Base-by-base conservation (phyloP, 352 stramenopile species). In the Phytopythium mirpurense region DNA sequence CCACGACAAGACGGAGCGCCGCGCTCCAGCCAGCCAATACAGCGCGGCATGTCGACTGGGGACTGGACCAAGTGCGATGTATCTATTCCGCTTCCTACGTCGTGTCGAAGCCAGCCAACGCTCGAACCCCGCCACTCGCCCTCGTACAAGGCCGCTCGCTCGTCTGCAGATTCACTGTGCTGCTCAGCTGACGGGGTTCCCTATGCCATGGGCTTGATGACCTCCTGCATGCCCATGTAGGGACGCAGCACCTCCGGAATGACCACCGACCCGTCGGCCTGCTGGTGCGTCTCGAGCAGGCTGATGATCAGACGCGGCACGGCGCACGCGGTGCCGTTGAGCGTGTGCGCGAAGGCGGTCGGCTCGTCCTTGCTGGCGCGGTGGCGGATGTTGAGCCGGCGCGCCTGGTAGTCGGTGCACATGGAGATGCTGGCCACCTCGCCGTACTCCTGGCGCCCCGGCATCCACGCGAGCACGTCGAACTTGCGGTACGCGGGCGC, bases 341-440 rank as follows among this genome's bases (percentile, higher is more conserved):
- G 67, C 15, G 86, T 96, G 70, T 95, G 86, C 44, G 91, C 84
- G 51, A 95, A 96, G 47, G 78, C 67, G 15, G 76, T 83, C 37
- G 46, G 51, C 35, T 88, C 64, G 18, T 83, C 74, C 46, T 86
- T 81, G 32, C 51, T 54, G 19, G 79, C 60, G 51, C 84, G 86
- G 65, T 95, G 86, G 49, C 86, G 82, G 51, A 96, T 94, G 55
- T 93, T 88, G 12, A 96, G 68, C 3, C 86, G 76, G 9, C 87
- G 75, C 40, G 83, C 74, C 61, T 96, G 87, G 56, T 94, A 96
- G 62, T 96, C 87, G 2, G 86, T 96, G 76, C 87, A 96, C 70
- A 93, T 94, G 57, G 80, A 92, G 50, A 93, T 80, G 51, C 80
- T 93, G 19, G 80, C 86, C 31, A 96, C 68, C 57, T 96, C 87